Percentiles rank a stretch among this genome's conserved stretches.
Conservation (phyloP, 1,284 basidiomycete genomes). For the Amylostereum chailletii region DNA sequence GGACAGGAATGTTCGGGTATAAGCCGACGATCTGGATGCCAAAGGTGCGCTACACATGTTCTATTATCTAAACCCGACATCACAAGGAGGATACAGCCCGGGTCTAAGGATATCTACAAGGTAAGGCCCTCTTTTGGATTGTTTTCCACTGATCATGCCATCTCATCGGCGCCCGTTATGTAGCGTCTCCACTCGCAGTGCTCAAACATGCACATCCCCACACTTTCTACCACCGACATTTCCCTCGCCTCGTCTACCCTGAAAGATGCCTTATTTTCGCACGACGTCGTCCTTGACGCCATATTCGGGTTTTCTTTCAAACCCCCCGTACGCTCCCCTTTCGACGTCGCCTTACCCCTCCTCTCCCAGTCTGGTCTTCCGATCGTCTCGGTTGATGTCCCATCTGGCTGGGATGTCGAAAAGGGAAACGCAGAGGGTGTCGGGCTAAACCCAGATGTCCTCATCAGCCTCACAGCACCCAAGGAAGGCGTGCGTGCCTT, state of each 20-base stretch:
- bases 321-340: conserved; percentile 81
- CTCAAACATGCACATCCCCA: conserved; percentile 75
- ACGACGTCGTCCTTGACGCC: conserved; percentile 88
- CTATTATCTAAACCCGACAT: background rate
- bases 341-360: conserved; percentile 66
- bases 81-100: conserved; percentile 42
- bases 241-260: conserved; percentile 41
- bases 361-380: conserved; percentile 62
- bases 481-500: conserved; percentile 81
- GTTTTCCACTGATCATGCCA: background rate
- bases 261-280: conserved; percentile 41
- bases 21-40: conserved; percentile 83
- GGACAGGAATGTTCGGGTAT: conserved; percentile 81
- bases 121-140: conserved; percentile 23
- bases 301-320: conserved; percentile 98
- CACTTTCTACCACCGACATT: conserved; percentile 36
- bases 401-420: conserved; percentile 94
- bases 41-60: conserved; percentile 46
- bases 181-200: conserved; percentile 83
- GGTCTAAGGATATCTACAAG: conserved; percentile 84
- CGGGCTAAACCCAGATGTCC: conserved; percentile 66
- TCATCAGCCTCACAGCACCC: conserved; percentile 90
- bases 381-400: conserved; percentile 91
- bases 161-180: background rate
- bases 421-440: conserved; percentile 51